phyloP scores from a whole-genome alignment of 495 filamentous ascomycete genomes.

The Pseudotulostoma volvatum region DNA sequence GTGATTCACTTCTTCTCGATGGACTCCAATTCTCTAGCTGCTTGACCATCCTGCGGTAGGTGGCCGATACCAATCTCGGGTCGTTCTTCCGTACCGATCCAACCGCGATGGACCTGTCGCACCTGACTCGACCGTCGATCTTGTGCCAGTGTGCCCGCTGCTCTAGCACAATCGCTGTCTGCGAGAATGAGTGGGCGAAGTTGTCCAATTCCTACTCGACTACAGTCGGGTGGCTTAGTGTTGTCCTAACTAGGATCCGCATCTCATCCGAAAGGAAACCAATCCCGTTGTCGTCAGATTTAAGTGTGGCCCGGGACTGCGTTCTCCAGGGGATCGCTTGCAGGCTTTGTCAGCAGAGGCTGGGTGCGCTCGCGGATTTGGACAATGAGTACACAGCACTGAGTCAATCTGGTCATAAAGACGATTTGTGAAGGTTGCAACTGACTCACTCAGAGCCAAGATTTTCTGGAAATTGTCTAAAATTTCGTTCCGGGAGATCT shows the following conservation, averaged over 20 bases:
- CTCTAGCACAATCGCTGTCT: constrained; percentile 29
- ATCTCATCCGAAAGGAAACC: constrained; percentile 26
- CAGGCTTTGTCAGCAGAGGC: constrained; percentile 30
- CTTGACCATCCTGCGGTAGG: too few species aligned
- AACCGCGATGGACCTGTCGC: constrained; percentile 26
- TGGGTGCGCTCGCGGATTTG: constrained; percentile 22
- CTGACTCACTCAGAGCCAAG: constrained; percentile 16
- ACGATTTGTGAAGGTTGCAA: too few species aligned
- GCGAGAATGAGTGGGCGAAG: constrained; percentile 34
- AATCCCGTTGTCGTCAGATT: constrained; percentile 26
- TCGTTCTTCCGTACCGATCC: too few species aligned
- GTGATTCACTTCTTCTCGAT: too few species aligned
- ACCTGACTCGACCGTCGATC: constrained; percentile 25
- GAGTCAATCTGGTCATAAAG: too few species aligned
- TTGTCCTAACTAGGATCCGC: constrained; percentile 27
- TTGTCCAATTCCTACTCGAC: constrained; percentile 28
- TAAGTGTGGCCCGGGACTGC: constrained; percentile 24
- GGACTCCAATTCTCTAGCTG: too few species aligned
- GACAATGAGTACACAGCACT: constrained; percentile 24
- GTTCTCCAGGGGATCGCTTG: constrained; percentile 27
- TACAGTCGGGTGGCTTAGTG: constrained; percentile 27
- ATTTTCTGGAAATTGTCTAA: constrained; percentile 32
- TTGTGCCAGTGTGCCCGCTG: constrained; percentile 28
- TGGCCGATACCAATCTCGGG: too few species aligned
- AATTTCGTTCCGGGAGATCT: constrained; percentile 29